Evolutionary conservation across 129 eudicot genomes (phyloP), one percentile per base, ranked within the genome.

Genomic region (Lonicera japonica): DNA sequence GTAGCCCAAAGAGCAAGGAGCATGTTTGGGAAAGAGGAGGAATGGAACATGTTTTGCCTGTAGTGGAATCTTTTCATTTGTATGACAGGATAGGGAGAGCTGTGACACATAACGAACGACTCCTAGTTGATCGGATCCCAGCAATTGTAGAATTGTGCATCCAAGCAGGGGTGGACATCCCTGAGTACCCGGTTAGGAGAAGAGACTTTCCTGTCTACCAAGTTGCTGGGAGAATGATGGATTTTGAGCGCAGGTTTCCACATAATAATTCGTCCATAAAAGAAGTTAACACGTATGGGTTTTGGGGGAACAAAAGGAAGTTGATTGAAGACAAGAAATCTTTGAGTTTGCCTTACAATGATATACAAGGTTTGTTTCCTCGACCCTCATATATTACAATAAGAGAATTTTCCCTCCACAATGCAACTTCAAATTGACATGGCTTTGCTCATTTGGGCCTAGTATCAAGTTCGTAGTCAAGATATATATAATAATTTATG

Each of bases 51-150:
- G 53, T 78, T 16, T 64, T 73, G 52, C 83, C 76, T 34, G 24
- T 63, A 9, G 79, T 78, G 52, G 76, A 78, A 47, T 73, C 79
- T 19, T 78, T 63, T 73, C 83, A 78, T 73, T 58, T 78, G 18
- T 78, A 78, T 69, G 83, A 78, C 64, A 54, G 79, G 21, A 48
- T 78, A 29, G 83, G 76, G 18, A 68, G 83, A 73, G 83, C 79
- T 78, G 11, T 57, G 79, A 21, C 83, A n/a, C n/a, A n/a, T n/a
- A n/a, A 78, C 54, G 83, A 78, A 50, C 73, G 79, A 34, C 73
- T 78, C 36, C 66, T 41, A 65, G 79, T 78, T 51, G 83, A 78
- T 29, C 66, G 79, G 18, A 73, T 78, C 21, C 83, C 83, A 21
- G 76, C 83, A 16, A 54, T 78, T 41, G 56, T 73, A 51, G 83